Percentiles rank a stretch among this genome's conserved stretches.
Evolutionary conservation across 768 basidiomycete species (phyloP).

Genomic region (Chalciporus pseudorubinellus): DNA sequence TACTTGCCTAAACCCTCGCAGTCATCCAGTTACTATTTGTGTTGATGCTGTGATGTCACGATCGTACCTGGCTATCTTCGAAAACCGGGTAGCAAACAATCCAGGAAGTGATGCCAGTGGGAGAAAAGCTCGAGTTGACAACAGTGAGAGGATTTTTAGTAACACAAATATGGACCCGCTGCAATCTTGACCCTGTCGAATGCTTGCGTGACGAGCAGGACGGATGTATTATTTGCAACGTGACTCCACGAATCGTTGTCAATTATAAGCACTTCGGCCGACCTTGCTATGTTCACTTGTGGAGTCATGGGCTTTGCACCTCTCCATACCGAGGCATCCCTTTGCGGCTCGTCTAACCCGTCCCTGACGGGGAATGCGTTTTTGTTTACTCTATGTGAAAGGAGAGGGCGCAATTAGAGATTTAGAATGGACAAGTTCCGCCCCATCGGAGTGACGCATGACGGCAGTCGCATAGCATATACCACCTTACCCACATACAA

Average conservation of each 20-base stretch:
- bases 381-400: background rate
- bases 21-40: slow-evolving; percentile 10
- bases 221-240: background rate
- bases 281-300: too few relatives aligned
- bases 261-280: too few relatives aligned
- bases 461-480: background rate
- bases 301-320: background rate
- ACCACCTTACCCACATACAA: background rate
- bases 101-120: background rate
- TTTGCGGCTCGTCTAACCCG: slow-evolving; percentile 13
- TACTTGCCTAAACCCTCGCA: slow-evolving; percentile 9
- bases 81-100: background rate
- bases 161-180: slow-evolving; percentile 8
- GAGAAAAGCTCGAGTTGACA: too few relatives aligned
- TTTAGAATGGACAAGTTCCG: background rate
- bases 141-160: slow-evolving; percentile 7
- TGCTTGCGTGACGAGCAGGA: background rate
- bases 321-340: slow-evolving; percentile 12
- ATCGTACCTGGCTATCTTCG: background rate
- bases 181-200: background rate
- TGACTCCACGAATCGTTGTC: background rate
- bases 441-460: too few relatives aligned
- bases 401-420: background rate
- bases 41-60: background rate
- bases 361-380: background rate